Evolutionary conservation across 441 rosid species (phyloP).

Genomic region (Daphne laureola): DNA sequence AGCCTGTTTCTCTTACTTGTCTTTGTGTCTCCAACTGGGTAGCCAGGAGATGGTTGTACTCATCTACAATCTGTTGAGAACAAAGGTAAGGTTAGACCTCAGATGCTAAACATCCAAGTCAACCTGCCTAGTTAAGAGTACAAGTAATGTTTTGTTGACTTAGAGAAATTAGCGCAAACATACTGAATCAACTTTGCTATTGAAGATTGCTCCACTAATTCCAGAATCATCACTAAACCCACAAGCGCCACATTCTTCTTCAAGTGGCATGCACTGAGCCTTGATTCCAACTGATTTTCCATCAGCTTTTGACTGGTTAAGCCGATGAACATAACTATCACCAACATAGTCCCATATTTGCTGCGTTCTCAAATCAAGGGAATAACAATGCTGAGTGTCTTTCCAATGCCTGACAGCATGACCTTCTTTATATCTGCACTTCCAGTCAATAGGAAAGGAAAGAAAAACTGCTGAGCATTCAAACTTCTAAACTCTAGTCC

Average conservation of each 20-base stretch:
- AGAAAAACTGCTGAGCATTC: conserved; percentile 7
- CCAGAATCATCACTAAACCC: conserved; percentile 69
- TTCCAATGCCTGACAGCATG: conserved; percentile 90
- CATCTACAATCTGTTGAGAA: conserved; percentile 60
- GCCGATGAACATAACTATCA: conserved; percentile 82
- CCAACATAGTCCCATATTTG: conserved; percentile 99
- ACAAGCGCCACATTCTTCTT: conserved; percentile 59
- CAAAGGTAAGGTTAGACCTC: not conserved
- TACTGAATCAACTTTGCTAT: conserved; percentile 92
- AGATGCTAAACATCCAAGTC: too few species aligned
- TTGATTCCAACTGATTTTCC: conserved; percentile 58
- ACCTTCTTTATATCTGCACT: conserved; percentile 73
- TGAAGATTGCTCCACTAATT: conserved; percentile 58
- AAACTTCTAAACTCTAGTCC: not conserved
- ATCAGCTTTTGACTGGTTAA: conserved; percentile 82
- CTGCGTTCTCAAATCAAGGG: conserved; percentile 78
- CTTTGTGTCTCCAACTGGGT: conserved; percentile 75
- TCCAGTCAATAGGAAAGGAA: conserved; percentile 8
- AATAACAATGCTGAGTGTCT: conserved; percentile 75
- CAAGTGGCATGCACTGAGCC: conserved; percentile 41
- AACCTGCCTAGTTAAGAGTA: too few species aligned
- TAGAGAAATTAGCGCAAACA: conserved; percentile 5
- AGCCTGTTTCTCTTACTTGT: conserved; percentile 45
- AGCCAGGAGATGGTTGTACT: conserved; percentile 84
- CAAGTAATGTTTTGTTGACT: too few species aligned